These are phyloP conservation scores for Leccinum barrowsii DNA, from an alignment of 768 basidiomycete genomes.

Conservation along the genomic window DNA sequence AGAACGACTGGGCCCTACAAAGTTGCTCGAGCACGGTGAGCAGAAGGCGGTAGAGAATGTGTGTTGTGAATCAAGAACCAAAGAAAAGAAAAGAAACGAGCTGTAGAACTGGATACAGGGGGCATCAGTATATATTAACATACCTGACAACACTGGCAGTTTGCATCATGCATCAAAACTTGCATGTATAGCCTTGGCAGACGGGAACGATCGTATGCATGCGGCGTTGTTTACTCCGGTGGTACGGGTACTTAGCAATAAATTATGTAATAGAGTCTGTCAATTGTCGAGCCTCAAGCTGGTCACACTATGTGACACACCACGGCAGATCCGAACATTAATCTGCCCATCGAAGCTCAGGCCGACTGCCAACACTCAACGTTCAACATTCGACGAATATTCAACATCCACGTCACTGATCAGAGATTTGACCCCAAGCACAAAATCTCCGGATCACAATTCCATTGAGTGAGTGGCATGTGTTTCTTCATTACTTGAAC, in stretches of 20 bases:
- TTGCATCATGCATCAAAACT: constrained; percentile 24
- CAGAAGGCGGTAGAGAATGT: not conserved
- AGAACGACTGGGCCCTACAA: not conserved
- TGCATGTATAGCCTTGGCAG: constrained; percentile 13
- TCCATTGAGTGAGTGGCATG: not conserved
- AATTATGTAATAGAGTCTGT: not conserved
- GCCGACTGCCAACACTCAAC: not conserved
- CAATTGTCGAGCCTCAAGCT: not conserved
- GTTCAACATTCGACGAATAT: too few relatives aligned
- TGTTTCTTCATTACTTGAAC: not conserved
- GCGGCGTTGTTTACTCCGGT: too few relatives aligned
- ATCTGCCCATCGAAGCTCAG: not conserved
- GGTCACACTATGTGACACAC: too few relatives aligned
- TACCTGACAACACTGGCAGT: constrained; percentile 20
- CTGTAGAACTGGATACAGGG: not conserved
- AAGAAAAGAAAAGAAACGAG: too few relatives aligned
- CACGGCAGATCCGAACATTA: not conserved
- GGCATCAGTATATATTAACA: constrained; percentile 13
- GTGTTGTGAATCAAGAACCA: not conserved
- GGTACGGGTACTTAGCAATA: not conserved
- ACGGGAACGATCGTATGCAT: not conserved
- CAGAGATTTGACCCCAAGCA: not conserved
- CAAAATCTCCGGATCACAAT: not conserved
- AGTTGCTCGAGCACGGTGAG: not conserved
- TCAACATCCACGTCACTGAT: not conserved